Evolutionary conservation across 2,329 filamentous ascomycete genomes (phyloP), one percentile per base, ranked within the genome.

Genomic region (Calonectria pseudoreteaudii): DNA sequence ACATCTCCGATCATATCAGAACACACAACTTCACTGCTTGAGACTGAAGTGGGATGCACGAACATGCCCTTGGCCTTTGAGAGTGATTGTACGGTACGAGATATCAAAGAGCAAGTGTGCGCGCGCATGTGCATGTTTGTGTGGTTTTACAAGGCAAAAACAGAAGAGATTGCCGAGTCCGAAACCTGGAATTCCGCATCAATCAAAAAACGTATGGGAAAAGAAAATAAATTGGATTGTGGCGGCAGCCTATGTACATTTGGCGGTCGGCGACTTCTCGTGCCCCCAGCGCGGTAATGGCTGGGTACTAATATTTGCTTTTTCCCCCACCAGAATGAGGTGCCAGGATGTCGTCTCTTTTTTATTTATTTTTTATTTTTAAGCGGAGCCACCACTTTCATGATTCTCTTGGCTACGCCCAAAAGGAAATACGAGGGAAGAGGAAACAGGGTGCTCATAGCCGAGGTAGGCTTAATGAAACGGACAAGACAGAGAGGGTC

Each of bases 391-490:
- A 65, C 23, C 11, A 53, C 38, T 28, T 66, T 38, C 44, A 50
- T 65, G 72, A 62, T 68, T 28, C 31, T 72, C 68, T 52, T 50
- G 53, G 20, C 58, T 44, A 67, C 64, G 62, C 41, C 66, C 66
- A 70, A 64, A 70, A 73, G 53, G 36, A 62, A 75, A 58, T 70
- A 75, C 52, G 78, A 77, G 78, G 64, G 74, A 80, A 79, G 78
- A 75, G 76, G 74, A 65, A 79, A 79, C 74, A 69, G 47, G 34
- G 65, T 66, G 28, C 36, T 53, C 30, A 18, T 36, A 38, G 36
- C 36, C 34, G 56, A 38, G 20, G 56, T 26, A 62, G 34, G 34
- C 34, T 62, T 36, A 26, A 62, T 62, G 56, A 62, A 62, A 41
- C 36, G 34, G n/a, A 28, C 56, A 41, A 62, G 56, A 60, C 34